A percentile compares a stretch with the other conserved stretches of the same genome.
Conservation (phyloP, 495 filamentous ascomycete species). For the Penicillium cataractarum region DNA sequence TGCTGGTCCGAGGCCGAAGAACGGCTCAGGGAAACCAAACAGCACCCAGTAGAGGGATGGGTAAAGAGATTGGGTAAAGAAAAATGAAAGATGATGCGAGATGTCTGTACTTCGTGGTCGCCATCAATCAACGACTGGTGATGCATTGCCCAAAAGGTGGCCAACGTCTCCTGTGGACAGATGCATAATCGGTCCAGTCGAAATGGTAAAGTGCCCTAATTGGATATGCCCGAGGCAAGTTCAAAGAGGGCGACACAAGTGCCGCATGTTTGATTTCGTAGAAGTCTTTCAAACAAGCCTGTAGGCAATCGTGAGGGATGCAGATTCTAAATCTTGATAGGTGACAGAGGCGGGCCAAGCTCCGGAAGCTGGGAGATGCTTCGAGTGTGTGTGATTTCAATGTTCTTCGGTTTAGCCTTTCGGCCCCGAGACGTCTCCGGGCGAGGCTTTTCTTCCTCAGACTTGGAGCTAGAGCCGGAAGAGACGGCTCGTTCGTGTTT, state of each 20-base stretch:
- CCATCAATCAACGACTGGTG: not conserved
- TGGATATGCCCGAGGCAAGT: not conserved
- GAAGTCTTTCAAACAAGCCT: not conserved
- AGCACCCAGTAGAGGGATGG: not conserved
- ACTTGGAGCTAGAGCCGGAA: conserved; percentile 61
- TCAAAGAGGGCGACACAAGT: not conserved
- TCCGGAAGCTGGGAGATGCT: conserved; percentile 56
- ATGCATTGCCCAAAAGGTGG: not conserved
- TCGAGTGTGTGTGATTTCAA: conserved; percentile 42
- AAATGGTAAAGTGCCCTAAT: conserved; percentile 1
- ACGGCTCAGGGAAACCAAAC: not conserved
- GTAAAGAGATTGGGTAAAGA: not conserved
- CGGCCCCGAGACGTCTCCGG: conserved; percentile 38
- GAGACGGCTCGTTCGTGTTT: conserved; percentile 63
- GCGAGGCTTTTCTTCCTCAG: conserved; percentile 36
- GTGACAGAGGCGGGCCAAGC: conserved; percentile 76
- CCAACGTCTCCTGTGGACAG: not conserved
- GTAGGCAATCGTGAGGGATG: not conserved
- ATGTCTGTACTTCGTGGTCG: not conserved
- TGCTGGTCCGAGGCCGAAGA: conserved; percentile 17
- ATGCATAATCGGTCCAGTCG: conserved; percentile 27
- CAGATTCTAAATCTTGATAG: conserved; percentile 55
- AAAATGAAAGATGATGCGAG: not conserved
- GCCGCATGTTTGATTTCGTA: not conserved
- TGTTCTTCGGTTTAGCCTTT: conserved; percentile 44